Evolutionary conservation across 2,329 filamentous ascomycete genomes (phyloP).

Genomic region (Phaeosphaeria sp.): DNA sequence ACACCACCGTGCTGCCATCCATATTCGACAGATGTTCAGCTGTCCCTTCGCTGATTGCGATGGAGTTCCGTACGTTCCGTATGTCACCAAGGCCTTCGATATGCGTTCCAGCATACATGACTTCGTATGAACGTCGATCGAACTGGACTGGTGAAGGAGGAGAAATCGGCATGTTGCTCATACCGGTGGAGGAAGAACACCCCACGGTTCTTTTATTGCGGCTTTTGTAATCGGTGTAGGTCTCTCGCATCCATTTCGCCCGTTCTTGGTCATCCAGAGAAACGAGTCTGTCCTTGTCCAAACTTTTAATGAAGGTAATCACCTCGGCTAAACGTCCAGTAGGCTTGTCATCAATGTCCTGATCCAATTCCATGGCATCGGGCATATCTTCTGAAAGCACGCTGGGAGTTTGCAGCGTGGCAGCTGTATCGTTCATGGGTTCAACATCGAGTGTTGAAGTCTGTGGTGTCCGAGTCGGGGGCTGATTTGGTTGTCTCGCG

Average conservation of each 20-base stretch:
- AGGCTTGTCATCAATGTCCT: neutral
- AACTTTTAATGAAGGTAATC: neutral
- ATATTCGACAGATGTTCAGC: neutral
- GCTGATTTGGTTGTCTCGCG: neutral
- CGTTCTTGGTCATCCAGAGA: neutral
- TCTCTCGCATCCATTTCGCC: neutral
- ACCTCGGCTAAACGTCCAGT: neutral
- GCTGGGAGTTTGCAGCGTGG: neutral
- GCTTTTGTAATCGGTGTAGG: neutral
- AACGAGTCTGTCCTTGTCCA: neutral
- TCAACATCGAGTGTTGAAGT: neutral
- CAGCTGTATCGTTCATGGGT: neutral
- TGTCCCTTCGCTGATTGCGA: neutral
- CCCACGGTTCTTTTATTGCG: neutral
- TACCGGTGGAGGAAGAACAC: neutral
- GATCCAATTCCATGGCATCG: neutral
- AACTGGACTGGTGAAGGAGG: neutral
- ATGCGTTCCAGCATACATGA: neutral
- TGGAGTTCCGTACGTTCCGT: neutral
- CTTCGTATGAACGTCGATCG: neutral
- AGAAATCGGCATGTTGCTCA: too few species aligned
- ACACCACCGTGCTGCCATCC: neutral
- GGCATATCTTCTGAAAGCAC: neutral
- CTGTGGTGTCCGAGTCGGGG: neutral
- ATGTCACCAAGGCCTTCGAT: neutral